These are phyloP conservation scores for Colletotrichum sublineola DNA, from an alignment of 2,329 filamentous ascomycete genomes.

Conservation along the genomic window DNA sequence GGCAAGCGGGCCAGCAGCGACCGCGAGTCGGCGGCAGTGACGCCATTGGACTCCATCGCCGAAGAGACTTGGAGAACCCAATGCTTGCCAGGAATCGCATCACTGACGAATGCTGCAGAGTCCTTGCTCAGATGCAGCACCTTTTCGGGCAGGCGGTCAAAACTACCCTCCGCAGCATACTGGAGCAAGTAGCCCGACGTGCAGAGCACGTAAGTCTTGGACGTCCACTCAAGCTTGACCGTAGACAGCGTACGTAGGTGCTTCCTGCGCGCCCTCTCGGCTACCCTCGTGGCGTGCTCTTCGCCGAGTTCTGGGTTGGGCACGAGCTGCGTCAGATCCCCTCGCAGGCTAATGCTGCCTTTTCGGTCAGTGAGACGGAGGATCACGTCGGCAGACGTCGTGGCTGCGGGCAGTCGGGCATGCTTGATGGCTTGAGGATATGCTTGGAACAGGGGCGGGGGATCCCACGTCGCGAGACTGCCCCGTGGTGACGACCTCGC, in stretches of 20 bases:
- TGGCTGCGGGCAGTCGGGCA: conserved; percentile 76
- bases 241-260: conserved; percentile 60
- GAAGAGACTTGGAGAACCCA: conserved; percentile 85
- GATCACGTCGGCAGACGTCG: conserved; percentile 76
- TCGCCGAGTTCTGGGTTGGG: conserved; percentile 45
- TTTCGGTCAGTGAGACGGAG: conserved; percentile 71
- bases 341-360: conserved; percentile 54
- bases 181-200: conserved; percentile 81
- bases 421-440: conserved; percentile 88
- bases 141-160: conserved; percentile 80
- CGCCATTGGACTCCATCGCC: conserved; percentile 70
- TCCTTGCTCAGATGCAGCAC: conserved; percentile 78
- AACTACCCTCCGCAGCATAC: conserved; percentile 77
- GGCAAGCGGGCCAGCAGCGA: conserved; percentile 76
- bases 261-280: conserved; percentile 60
- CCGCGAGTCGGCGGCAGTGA: conserved; percentile 62
- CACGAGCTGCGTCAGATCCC: conserved; percentile 49
- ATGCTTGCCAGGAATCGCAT: conserved; percentile 82
- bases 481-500: conserved; percentile 46
- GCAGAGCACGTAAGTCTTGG: conserved; percentile 79
- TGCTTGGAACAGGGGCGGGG: conserved; percentile 86
- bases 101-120: conserved; percentile 84
- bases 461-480: conserved; percentile 67
- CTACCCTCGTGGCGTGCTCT: conserved; percentile 47
- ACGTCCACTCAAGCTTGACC: conserved; percentile 73